phyloP scores from a whole-genome alignment of 2,329 filamentous ascomycete genomes.

The Colletotrichum tamarilloi region DNA sequence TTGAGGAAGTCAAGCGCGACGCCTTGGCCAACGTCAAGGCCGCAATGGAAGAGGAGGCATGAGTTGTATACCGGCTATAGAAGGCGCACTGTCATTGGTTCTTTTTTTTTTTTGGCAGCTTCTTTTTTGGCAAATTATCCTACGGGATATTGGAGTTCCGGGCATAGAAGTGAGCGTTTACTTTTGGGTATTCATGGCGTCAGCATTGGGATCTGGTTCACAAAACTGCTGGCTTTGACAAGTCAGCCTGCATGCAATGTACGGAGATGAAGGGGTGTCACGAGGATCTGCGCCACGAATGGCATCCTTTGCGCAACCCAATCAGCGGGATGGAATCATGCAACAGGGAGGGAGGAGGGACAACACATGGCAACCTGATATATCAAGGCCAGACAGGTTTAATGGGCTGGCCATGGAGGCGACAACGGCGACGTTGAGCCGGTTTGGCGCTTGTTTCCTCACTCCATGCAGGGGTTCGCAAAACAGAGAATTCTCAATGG shows the following conservation, averaged over 20 bases:
- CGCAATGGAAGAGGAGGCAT: slow-evolving; percentile 54
- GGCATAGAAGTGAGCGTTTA: slow-evolving; percentile 34
- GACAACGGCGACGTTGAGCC: neutral
- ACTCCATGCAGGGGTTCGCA: slow-evolving; percentile 13
- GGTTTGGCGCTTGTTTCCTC: slow-evolving; percentile 18
- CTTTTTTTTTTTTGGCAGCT: slow-evolving; percentile 12
- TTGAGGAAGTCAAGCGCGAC: slow-evolving; percentile 70
- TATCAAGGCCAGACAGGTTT: neutral
- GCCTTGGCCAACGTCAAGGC: slow-evolving; percentile 68
- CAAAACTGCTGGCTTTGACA: slow-evolving; percentile 20
- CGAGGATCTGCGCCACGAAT: neutral
- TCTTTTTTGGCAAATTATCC: slow-evolving; percentile 24
- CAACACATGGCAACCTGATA: neutral
- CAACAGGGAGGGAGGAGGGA: neutral
- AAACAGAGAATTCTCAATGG: slow-evolving; percentile 10
- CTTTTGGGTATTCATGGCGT: slow-evolving; percentile 27
- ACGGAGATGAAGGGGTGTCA: neutral
- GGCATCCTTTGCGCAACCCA: neutral
- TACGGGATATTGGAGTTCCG: slow-evolving; percentile 31
- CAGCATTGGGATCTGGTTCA: slow-evolving; percentile 25
- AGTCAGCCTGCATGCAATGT: slow-evolving; percentile 21
- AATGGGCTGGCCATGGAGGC: neutral
- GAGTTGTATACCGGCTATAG: neutral
- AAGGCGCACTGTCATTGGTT: slow-evolving; percentile 11
- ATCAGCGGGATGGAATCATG: neutral